A percentile compares a stretch with the other conserved stretches of the same genome.
Evolutionary conservation across 306 rosid species (phyloP).

Genomic region (Malus fusca): DNA sequence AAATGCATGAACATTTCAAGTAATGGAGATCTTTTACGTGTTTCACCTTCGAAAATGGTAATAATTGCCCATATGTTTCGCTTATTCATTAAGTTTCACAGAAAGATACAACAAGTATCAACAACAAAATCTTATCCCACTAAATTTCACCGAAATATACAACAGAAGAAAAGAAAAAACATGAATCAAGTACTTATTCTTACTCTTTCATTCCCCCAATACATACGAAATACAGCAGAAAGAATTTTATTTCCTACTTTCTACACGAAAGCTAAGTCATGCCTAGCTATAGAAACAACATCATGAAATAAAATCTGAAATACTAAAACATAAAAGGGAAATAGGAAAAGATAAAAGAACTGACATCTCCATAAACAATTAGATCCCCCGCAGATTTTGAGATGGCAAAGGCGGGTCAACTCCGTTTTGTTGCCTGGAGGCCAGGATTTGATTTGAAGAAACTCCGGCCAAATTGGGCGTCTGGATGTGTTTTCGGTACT

Average conservation of each 20-base stretch:
- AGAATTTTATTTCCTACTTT: slow-evolving; percentile 35
- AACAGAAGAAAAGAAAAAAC: not conserved
- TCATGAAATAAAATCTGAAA: slow-evolving; percentile 6
- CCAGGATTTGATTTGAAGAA: slow-evolving; percentile 6
- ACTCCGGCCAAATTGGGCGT: slow-evolving; percentile 2
- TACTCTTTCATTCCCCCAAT: slow-evolving; percentile 29
- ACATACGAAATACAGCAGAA: slow-evolving; percentile 22
- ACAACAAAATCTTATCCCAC: too few species aligned
- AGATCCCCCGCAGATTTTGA: slow-evolving; percentile 7
- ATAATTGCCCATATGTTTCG: not conserved
- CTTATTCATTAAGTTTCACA: not conserved
- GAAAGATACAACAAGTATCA: not conserved
- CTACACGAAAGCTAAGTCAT: slow-evolving; percentile 31
- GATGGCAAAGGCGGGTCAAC: slow-evolving; percentile 29
- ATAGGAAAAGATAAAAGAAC: not conserved
- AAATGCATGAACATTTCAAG: too few species aligned
- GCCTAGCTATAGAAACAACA: slow-evolving; percentile 22
- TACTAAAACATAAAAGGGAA: not conserved
- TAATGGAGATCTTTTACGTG: too few species aligned
- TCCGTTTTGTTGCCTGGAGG: slow-evolving; percentile 20
- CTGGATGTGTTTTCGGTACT: not conserved
- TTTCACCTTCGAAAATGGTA: too few species aligned
- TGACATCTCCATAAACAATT: slow-evolving; percentile 15
- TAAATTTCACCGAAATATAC: not conserved
- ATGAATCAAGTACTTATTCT: slow-evolving; percentile 25